Evolutionary conservation across 768 basidiomycete species (phyloP), one percentile per base, ranked within the genome.

Genomic region (Scleroderma citrinum): DNA sequence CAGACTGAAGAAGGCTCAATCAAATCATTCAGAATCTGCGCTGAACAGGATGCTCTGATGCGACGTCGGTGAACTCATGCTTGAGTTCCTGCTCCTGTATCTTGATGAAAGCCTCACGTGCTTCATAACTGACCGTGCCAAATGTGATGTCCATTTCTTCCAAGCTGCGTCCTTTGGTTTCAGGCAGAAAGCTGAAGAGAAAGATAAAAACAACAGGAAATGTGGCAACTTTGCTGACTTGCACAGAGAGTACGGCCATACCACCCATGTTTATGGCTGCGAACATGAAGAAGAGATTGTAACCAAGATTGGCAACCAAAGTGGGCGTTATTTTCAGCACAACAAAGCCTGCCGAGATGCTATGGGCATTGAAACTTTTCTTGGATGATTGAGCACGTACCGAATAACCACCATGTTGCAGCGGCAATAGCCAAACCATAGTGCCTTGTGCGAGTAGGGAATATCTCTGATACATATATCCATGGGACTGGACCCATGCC

Each of bases 381-480:
- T 13, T 3, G 13, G n/a, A 35, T 35, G 5, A 35, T 35, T 13
- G 12, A 5, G 73, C 5, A 74, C 80, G 48, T 55, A 85, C 84
- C 89, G 76, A 77, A 90, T 8, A 93, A 66, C 89, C 89, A 92
- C 48, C 92, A 91, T 3, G 87, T 81, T 14, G 81, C 80, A 49
- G 84, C 83, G 0, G 84, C 91, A 5, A 81, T 67, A 0, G 87
- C 77, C 19, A 92, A 69, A 36, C 91, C 91, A 57, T 85, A 90
- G 57, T 89, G 85, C 49, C 90, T 73, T 16, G 89, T 90, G 37
- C 88, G 72, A 13, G 87, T 92, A 7, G 86, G 85, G 76, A 92
- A 92, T 57, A 93, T 90, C 62, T 93, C 91, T 5, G 87, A 74
- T 37, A 83, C 85, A 56, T 84, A 85, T 19, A 87, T 78, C 71